These are phyloP conservation scores for Phlebiopsis gigantea DNA, from an alignment of 768 basidiomycete genomes.

Conservation along the genomic window DNA sequence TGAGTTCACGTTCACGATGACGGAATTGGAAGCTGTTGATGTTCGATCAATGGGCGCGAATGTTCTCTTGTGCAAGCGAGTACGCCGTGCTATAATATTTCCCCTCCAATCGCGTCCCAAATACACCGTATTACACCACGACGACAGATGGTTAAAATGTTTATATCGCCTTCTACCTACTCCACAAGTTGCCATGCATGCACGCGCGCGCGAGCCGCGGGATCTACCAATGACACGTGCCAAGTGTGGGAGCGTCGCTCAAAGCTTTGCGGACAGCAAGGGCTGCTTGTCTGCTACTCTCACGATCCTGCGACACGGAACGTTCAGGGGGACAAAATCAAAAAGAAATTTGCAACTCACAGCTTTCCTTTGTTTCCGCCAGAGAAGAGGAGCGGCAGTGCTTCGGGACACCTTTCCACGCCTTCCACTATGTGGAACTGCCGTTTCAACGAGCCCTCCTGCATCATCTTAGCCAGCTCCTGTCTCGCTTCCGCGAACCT, in stretches of 20 bases:
- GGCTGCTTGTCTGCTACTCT: slow-evolving; percentile 14
- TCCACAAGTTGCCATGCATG: neutral
- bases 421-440: slow-evolving; percentile 79
- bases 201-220: neutral
- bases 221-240: neutral
- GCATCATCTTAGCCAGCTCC: slow-evolving; percentile 53
- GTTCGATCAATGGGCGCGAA: slow-evolving; percentile 1
- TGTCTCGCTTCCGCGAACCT: slow-evolving; percentile 53
- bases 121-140: neutral
- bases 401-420: slow-evolving; percentile 63
- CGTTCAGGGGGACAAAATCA: neutral
- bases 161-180: neutral
- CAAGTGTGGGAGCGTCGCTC: neutral
- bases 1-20: slow-evolving; percentile 3
- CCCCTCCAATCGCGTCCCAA: neutral
- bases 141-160: neutral
- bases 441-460: slow-evolving; percentile 67
- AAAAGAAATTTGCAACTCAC: slow-evolving; percentile 16
- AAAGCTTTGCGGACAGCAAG: slow-evolving; percentile 9
- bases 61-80: neutral
- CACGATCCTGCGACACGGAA: slow-evolving; percentile 13
- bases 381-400: slow-evolving; percentile 65
- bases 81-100: neutral
- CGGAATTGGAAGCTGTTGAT: slow-evolving; percentile 10
- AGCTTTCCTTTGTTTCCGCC: slow-evolving; percentile 81